Conservation (phyloP, 1,139 yeast genomes). For the Debaryomyces udenii region DNA sequence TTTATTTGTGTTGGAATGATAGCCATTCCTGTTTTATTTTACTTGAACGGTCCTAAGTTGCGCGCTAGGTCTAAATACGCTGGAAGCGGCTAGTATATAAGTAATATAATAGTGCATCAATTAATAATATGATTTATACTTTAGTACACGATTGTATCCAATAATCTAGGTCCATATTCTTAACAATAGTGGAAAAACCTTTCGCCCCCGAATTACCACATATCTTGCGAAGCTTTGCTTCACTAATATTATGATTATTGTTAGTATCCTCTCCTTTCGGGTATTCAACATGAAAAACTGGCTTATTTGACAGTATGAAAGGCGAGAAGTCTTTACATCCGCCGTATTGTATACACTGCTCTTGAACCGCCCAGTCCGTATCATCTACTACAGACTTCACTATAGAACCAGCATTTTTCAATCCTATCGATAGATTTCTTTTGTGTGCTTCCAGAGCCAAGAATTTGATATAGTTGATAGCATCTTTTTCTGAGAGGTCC, state of each 20-base stretch:
- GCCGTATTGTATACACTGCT: constrained; percentile 24
- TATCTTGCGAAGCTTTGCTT: constrained; percentile 10
- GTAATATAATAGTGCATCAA: neutral
- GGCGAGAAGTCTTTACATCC: constrained; percentile 21
- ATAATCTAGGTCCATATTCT: constrained; percentile 22
- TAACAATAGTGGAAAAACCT: constrained; percentile 23
- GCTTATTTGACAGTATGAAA: constrained; percentile 19
- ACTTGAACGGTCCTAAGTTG: constrained; percentile 51
- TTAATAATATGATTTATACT: neutral
- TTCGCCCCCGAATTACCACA: constrained; percentile 15
- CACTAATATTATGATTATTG: constrained; percentile 12
- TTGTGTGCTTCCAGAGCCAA: constrained; percentile 18
- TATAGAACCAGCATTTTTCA: constrained; percentile 25
- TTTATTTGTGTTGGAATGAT: constrained; percentile 46
- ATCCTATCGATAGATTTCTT: constrained; percentile 19
- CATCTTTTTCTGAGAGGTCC: constrained; percentile 20
- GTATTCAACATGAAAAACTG: constrained; percentile 26
- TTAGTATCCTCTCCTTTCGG: constrained; percentile 21
- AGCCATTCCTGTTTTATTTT: constrained; percentile 48
- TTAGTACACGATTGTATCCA: constrained; percentile 16
- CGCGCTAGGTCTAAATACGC: constrained; percentile 52
- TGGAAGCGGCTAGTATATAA: constrained; percentile 5
- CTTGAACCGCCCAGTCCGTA: constrained; percentile 24
- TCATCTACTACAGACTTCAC: constrained; percentile 16
- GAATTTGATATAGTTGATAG: constrained; percentile 20